Evolutionary conservation across 768 basidiomycete genomes (phyloP).

Genomic region (Mycena olivaceomarginata): DNA sequence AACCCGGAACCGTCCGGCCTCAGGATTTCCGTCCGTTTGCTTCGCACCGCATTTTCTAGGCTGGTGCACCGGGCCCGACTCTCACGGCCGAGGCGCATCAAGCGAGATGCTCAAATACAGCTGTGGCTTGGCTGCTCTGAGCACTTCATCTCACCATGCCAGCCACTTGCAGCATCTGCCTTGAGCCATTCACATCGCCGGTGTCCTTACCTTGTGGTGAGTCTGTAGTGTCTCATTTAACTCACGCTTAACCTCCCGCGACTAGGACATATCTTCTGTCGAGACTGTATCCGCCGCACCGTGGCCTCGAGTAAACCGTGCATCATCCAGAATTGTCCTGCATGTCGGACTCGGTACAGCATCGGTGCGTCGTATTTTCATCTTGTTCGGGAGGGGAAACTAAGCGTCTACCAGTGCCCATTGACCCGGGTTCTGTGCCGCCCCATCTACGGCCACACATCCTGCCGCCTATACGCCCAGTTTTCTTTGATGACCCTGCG

Average conservation of each 20-base stretch:
- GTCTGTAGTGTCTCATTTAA: slow-evolving; percentile 43
- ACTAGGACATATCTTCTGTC: slow-evolving; percentile 80
- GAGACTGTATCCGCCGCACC: slow-evolving; percentile 72
- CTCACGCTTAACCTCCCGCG: slow-evolving; percentile 2
- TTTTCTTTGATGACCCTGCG: slow-evolving; percentile 66
- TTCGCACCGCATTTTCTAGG: too few relatives aligned
- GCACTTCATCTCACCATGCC: slow-evolving; percentile 58
- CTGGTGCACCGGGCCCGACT: too few relatives aligned
- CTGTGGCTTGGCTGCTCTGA: neutral
- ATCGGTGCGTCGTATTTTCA: slow-evolving; percentile 65
- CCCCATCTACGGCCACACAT: slow-evolving; percentile 76
- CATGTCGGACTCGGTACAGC: slow-evolving; percentile 73
- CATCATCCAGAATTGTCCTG: slow-evolving; percentile 73
- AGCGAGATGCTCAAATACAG: neutral
- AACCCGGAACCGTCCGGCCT: too few relatives aligned
- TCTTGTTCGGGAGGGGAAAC: neutral
- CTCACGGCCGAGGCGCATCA: too few relatives aligned
- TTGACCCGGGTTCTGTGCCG: slow-evolving; percentile 71
- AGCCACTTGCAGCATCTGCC: slow-evolving; percentile 75
- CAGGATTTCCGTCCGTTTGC: too few relatives aligned
- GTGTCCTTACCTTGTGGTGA: slow-evolving; percentile 80
- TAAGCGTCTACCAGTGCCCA: slow-evolving; percentile 59
- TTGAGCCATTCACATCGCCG: slow-evolving; percentile 72
- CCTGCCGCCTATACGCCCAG: slow-evolving; percentile 73
- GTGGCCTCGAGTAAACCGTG: slow-evolving; percentile 69